phyloP scores from a whole-genome alignment of 2,329 filamentous ascomycete genomes.

The Sporothrix brunneoviolacea region DNA sequence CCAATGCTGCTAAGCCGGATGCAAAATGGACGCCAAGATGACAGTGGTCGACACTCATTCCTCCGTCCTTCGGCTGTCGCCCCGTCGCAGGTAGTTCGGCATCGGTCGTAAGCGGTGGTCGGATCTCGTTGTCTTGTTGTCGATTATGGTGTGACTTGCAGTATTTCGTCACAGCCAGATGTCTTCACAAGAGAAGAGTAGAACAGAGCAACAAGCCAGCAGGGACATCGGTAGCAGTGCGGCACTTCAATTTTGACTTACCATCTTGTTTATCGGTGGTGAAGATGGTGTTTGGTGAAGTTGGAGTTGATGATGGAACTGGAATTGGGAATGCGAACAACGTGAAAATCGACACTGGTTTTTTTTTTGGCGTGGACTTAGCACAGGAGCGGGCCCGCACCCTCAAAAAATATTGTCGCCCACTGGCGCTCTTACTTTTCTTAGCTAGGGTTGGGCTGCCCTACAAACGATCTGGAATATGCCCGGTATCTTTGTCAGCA shows the following conservation, averaged over 20 bases:
- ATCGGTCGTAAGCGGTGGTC: too few species aligned
- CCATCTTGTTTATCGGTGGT: constrained; percentile 19
- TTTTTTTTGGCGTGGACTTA: constrained; percentile 15
- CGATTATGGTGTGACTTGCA: background rate
- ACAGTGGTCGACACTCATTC: too few species aligned
- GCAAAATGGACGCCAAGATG: too few species aligned
- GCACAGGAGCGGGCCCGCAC: constrained; percentile 12
- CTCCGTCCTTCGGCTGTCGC: too few species aligned
- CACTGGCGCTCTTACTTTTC: constrained; percentile 5
- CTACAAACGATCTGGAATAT: constrained; percentile 1
- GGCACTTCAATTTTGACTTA: constrained; percentile 13
- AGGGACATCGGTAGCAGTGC: background rate
- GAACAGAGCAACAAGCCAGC: background rate
- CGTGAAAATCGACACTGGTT: constrained; percentile 14
- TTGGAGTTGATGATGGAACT: constrained; percentile 12
- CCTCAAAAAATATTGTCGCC: constrained; percentile 8
- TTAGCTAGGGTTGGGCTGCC: constrained; percentile 18
- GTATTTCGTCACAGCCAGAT: background rate
- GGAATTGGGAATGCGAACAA: constrained; percentile 13
- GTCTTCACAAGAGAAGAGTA: background rate
- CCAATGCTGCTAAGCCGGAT: too few species aligned
- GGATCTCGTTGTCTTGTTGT: too few species aligned
- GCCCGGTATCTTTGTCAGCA: constrained; percentile 8
- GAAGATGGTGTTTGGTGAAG: constrained; percentile 16
- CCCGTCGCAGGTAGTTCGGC: too few species aligned